Evolutionary conservation across 2,329 filamentous ascomycete genomes (phyloP), one percentile per base, ranked within the genome.

Genomic region (Apiospora saccharicola): DNA sequence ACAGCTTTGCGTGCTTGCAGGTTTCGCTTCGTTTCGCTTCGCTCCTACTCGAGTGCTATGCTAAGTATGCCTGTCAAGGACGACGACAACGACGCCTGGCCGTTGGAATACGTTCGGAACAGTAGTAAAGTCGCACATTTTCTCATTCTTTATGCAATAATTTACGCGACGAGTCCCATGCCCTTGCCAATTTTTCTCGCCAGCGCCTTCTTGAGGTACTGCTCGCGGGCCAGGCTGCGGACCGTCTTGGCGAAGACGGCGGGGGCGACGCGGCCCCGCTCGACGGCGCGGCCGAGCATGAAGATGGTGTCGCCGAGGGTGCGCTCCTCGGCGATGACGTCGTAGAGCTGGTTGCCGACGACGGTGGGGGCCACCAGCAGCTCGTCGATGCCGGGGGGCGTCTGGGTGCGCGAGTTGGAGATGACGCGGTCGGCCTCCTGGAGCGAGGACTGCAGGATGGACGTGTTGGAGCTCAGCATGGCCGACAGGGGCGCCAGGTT

Each of bases 361-460:
- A 98, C 92, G 0, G 94, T 98, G 0, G 96, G 95, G 3, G 95
- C 94, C n/a, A 98, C 94, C 3, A 99, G 86, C 46, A 98, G 88
- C 73, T 97, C 95, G 80, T 99, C 96, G 68, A 98, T 92, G 68
- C 92, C 90, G 0, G 95, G 95, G 0, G 91, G 88, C 53, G 88
- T 87, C 68, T 93, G 90, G 22, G 86, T 86, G 72, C 90, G 88
- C n/a, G 93, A 93, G 70, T 90, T 89, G 57, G 90, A 88, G 75
- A 98, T 94, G 14, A 95, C 91, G 7, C 85, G 85, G 79, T 98
- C 95, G 3, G 96, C 96, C 74, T 93, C 91, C 43, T 89, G 87
- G 70, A 98, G 90, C 3, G 93, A 92, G 53, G 92, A 91, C 75
- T 92, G 92, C 8, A 98, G 86, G 70, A 97, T 93, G 26, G 88